A percentile compares a stretch with the other conserved stretches of the same genome.
Evolutionary conservation across 495 filamentous ascomycete species (phyloP).

Genomic region (Aspergillus kassunensis): DNA sequence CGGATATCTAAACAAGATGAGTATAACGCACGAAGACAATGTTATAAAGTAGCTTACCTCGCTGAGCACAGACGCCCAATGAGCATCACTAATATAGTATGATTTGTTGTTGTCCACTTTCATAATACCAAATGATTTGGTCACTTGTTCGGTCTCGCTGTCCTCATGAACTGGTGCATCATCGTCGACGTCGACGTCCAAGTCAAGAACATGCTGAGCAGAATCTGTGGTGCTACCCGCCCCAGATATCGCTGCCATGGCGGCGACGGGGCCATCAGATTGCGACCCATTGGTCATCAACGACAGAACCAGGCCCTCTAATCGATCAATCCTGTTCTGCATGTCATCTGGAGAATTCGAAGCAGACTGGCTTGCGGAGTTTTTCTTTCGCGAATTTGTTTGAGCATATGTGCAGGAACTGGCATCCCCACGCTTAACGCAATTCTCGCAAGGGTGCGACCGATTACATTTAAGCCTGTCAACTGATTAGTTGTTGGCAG

Average conservation of each 20-base stretch:
- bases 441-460: constrained; percentile 89
- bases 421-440: constrained; percentile 81
- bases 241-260: constrained; percentile 59
- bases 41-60: constrained; percentile 52
- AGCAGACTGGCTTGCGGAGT: constrained; percentile 53
- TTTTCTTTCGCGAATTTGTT: constrained; percentile 71
- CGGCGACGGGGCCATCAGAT: constrained; percentile 59
- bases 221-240: constrained; percentile 56
- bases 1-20: constrained; percentile 60
- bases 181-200: constrained; percentile 56
- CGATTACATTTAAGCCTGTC: constrained; percentile 89
- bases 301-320: constrained; percentile 91
- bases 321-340: constrained; percentile 96
- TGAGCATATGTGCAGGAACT: constrained; percentile 87
- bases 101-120: constrained; percentile 83
- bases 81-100: constrained; percentile 80
- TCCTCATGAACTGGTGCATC: constrained; percentile 54
- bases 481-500: constrained; percentile 30
- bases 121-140: constrained; percentile 81
- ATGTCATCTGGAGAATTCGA: constrained; percentile 82
- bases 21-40: constrained; percentile 8
- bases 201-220: constrained; percentile 50
- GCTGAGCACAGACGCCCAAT: constrained; percentile 84
- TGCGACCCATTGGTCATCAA: constrained; percentile 89
- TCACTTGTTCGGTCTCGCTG: constrained; percentile 84